Evolutionary conservation across 768 basidiomycete genomes (phyloP), one percentile per base, ranked within the genome.

Genomic region (Hortiboletus campestris): DNA sequence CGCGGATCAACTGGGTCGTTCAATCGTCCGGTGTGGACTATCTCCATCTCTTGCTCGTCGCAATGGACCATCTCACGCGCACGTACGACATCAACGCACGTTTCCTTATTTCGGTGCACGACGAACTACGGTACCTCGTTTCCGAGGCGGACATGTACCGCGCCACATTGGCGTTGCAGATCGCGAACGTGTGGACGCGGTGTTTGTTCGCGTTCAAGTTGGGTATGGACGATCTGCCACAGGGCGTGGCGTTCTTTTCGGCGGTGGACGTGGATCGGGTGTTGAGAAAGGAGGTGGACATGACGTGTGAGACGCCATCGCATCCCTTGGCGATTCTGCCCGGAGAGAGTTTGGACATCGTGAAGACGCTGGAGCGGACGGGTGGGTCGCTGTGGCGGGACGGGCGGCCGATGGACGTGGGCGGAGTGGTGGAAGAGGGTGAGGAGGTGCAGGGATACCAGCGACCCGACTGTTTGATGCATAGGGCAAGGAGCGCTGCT

Each of bases 11-110:
- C 67, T 98, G 97, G 97, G 97, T 95, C 46, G 97, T 98, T 7
- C 97, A 98, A 66, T 98, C 95, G 4, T 97, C 94, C 0, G 97
- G 96, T 4, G 96, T 98, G 41, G 97, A 98, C 71, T 98, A 99
- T 67, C 86, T 98, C 10, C 97, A 99, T 66, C 84, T 99, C 38
- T 82, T 98, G 56, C 93, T 99, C 65, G 92, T 95, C 45, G 83
- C 93, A 6, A 98, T 98, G 95, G 84, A 94, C 57, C 80, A 96
- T 68, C 82, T 99, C 36, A 85, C 88, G 53, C 70, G 73, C 43
- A 86, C 83, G 51, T 98, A 95, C 74, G 74, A 81, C 61, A 97
- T 98, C 65, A 66, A 88, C 12, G 95, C 95, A 2, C 83, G 97
- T 8, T 99, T 96, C 72, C 85, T 99, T 42, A 88, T 98, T 46